These are phyloP conservation scores for Crassisporium funariophilum DNA, from an alignment of 768 basidiomycete genomes.

Conservation along the genomic window DNA sequence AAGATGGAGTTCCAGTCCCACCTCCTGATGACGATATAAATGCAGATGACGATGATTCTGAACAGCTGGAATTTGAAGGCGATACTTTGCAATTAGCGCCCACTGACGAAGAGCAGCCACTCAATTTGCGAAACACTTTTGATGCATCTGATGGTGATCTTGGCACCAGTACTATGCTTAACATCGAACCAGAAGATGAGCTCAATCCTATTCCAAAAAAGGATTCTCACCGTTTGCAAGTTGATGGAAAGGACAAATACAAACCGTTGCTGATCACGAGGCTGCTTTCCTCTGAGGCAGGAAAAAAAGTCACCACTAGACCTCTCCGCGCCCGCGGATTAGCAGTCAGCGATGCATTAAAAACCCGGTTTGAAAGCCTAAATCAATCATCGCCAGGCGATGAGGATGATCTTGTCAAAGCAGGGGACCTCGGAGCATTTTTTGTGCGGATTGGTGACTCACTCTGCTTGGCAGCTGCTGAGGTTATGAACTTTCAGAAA, in stretches of 20 bases:
- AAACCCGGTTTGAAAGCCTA: background rate
- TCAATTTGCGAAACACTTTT: too few species aligned
- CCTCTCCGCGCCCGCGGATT: background rate
- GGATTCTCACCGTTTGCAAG: too few species aligned
- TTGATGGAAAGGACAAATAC: background rate
- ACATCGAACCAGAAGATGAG: too few species aligned
- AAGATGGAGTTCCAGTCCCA: too few species aligned
- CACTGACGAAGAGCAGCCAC: too few species aligned
- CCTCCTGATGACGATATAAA: background rate
- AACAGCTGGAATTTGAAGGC: too few species aligned
- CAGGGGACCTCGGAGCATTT: slow-evolving; percentile 12
- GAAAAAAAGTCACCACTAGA: background rate
- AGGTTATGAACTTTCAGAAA: slow-evolving; percentile 7
- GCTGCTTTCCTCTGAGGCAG: background rate
- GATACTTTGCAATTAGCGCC: too few species aligned
- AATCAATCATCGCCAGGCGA: background rate
- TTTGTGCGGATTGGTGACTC: background rate
- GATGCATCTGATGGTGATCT: too few species aligned
- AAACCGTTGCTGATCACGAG: background rate
- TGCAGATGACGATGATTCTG: slow-evolving; percentile 1
- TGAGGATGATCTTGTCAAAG: background rate
- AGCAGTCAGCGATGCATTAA: background rate
- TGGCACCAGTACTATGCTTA: too few species aligned
- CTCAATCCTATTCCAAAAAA: too few species aligned
- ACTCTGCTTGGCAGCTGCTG: slow-evolving; percentile 11